Base-by-base conservation (phyloP, 2,329 filamentous ascomycete genomes). In the Fonsecaea erecta region DNA sequence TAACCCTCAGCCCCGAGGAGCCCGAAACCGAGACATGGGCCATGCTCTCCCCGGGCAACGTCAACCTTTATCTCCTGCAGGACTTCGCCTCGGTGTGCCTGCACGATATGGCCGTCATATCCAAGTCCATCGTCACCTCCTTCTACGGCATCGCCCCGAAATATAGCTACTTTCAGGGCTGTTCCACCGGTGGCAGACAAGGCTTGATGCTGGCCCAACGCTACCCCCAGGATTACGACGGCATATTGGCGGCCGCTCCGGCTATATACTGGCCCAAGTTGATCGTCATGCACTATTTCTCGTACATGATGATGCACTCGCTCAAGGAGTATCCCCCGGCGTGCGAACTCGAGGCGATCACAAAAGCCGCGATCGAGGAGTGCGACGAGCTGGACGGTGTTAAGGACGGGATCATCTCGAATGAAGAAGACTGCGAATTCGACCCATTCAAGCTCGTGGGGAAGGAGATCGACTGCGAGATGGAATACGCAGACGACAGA, bases 181-280 rank as follows among this genome's bases (percentile, higher is more conserved):
- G 86, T 71, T 87, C 84, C 0, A 82, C 84, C 0, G 86, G 87
- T 6, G 86, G 86, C 0, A 78, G 86, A 0, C 84, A 88, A 75
- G 86, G 84, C 2, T 75, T 86, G 35, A 84, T 83, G 60, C 80
- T 81, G 6, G 81, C 6, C 43, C 72, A 52, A 48, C 52, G 64
- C 6, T 70, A 73, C 40, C 73, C 74, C 0, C 46, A 34, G 1
- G 60, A 67, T 11, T 75, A 70, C 30, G 71, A 74, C 48, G 74
- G 74, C 2, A 72, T 75, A 46, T 48, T 74, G 2, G 72, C 72
- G 16, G 66, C 48, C 11, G 64, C 72, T 1, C 72, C 73, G 75
- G 1, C 72, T 34, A 68, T 61, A 24, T 37, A 66, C 32, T 68
- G 59, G 62, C 11, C 71, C 74, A n/a, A 68, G 69, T 9, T 77